Conservation (phyloP, 768 basidiomycete genomes). For the Saitozyma sp. region DNA sequence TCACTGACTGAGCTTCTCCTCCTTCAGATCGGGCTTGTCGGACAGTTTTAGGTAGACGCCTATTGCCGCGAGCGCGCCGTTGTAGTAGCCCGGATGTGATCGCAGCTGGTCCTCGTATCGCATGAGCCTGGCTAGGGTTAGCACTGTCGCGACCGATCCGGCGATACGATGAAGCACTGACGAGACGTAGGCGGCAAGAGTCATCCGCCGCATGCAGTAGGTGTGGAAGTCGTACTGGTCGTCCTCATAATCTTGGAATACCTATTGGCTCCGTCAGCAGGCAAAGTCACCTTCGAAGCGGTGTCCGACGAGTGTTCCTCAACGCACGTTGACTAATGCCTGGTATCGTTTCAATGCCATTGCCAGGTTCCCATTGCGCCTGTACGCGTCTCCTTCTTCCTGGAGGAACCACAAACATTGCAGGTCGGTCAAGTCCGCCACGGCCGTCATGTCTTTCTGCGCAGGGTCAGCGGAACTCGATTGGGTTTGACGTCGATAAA, state of each 20-base stretch:
- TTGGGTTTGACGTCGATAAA: background rate
- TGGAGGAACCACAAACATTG: slow-evolving; percentile 83
- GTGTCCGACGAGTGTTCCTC: background rate
- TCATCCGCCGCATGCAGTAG: slow-evolving; percentile 86
- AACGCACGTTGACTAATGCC: slow-evolving; percentile 67
- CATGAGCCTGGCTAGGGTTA: slow-evolving; percentile 61
- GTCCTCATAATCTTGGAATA: slow-evolving; percentile 84
- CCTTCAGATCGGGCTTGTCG: slow-evolving; percentile 46
- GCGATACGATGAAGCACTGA: slow-evolving; percentile 54
- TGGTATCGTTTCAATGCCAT: slow-evolving; percentile 84
- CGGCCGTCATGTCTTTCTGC: slow-evolving; percentile 81
- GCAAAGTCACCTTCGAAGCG: background rate
- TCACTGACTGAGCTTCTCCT: slow-evolving; percentile 41
- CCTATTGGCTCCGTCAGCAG: slow-evolving; percentile 53
- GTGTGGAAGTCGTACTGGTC: slow-evolving; percentile 98
- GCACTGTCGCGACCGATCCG: slow-evolving; percentile 6
- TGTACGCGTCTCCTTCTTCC: slow-evolving; percentile 76
- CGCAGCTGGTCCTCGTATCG: slow-evolving; percentile 78
- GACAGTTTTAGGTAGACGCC: slow-evolving; percentile 57
- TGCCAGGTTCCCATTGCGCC: slow-evolving; percentile 65
- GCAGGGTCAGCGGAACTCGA: slow-evolving; percentile 2
- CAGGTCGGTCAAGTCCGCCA: slow-evolving; percentile 88
- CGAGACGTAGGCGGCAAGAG: slow-evolving; percentile 81
- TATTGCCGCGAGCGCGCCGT: slow-evolving; percentile 69
- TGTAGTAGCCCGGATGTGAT: slow-evolving; percentile 73